phyloP scores from a whole-genome alignment of 2,329 filamentous ascomycete genomes.

The Colletotrichum sp. region DNA sequence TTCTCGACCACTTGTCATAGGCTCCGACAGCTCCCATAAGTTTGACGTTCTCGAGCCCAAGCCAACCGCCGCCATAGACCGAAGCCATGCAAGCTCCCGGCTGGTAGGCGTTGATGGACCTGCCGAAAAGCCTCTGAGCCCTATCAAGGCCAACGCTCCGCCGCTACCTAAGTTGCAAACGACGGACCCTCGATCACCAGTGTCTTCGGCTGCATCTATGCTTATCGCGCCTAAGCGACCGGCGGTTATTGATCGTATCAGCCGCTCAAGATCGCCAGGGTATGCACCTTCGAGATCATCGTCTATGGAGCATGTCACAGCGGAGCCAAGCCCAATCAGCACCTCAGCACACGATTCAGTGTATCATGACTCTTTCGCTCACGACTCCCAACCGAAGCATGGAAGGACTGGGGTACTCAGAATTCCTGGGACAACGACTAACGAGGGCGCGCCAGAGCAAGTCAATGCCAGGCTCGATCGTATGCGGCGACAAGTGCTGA shows the following conservation, averaged over 20 bases:
- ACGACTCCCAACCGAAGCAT: constrained; percentile 49
- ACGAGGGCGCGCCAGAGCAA: constrained; percentile 61
- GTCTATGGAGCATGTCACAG: constrained; percentile 61
- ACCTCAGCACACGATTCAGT: constrained; percentile 65
- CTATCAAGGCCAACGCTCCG: constrained; percentile 39
- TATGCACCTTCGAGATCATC: constrained; percentile 60
- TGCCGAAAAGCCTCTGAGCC: constrained; percentile 48
- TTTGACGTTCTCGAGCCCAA: constrained; percentile 44
- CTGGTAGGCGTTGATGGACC: constrained; percentile 49
- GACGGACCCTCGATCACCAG: constrained; percentile 32
- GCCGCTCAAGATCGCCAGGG: constrained; percentile 47
- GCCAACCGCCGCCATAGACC: constrained; percentile 32
- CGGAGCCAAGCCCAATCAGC: constrained; percentile 61
- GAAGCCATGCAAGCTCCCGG: constrained; percentile 27
- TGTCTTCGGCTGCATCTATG: constrained; percentile 39
- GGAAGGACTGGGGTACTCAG: constrained; percentile 51
- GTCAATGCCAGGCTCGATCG: constrained; percentile 69
- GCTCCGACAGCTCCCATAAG: constrained; percentile 39
- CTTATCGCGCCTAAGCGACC: constrained; percentile 49
- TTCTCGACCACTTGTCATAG: constrained; percentile 37
- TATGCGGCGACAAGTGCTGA: constrained; percentile 86
- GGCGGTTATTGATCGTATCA: constrained; percentile 61
- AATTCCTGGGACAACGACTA: constrained; percentile 62
- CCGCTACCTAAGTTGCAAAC: constrained; percentile 40
- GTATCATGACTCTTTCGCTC: constrained; percentile 61